Conservation (phyloP, 2,329 filamentous ascomycete species). For the Phyllosticta paracitricarpa region DNA sequence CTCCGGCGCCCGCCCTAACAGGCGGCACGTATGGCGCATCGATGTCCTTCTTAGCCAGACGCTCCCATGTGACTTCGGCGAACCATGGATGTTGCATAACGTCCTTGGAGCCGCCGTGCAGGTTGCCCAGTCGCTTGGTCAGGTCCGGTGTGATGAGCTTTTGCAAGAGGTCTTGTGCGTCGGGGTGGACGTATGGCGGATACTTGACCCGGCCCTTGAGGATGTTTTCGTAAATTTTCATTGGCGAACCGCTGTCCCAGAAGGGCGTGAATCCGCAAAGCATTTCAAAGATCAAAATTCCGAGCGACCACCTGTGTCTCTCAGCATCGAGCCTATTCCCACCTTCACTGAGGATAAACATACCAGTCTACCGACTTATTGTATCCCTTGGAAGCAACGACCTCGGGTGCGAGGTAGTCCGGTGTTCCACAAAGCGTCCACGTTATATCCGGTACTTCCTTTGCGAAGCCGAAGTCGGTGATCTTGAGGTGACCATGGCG, state of each 20-base stretch:
- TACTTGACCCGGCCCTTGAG: conserved; percentile 94
- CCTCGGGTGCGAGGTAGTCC: conserved; percentile 93
- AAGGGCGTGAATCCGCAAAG: conserved; percentile 97
- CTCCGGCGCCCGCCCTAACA: conserved; percentile 84
- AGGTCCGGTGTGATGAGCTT: conserved; percentile 90
- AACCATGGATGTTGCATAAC: conserved; percentile 98
- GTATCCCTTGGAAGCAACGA: conserved; percentile 98
- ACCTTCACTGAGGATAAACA: conserved; percentile 27
- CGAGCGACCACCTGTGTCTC: conserved; percentile 78
- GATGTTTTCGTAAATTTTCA: conserved; percentile 99
- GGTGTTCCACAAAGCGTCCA: conserved; percentile 98
- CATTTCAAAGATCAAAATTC: conserved; percentile 99
- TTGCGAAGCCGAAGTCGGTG: conserved; percentile 97
- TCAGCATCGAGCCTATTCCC: conserved; percentile 6
- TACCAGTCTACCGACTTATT: conserved; percentile 99
- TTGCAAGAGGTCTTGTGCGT: conserved; percentile 86
- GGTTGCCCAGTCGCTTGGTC: conserved; percentile 87
- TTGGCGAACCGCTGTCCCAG: conserved; percentile 94
- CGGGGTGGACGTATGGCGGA: conserved; percentile 86
- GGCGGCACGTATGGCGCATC: conserved; percentile 96
- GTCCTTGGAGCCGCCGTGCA: conserved; percentile 82
- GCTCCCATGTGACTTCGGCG: conserved; percentile 93
- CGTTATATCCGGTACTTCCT: conserved; percentile 96
- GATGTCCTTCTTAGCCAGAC: conserved; percentile 88
- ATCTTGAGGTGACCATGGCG: conserved; percentile 93